phyloP scores from a whole-genome alignment of 23 red algal genomes.

The Cyanidioschyzon merolae region DNA sequence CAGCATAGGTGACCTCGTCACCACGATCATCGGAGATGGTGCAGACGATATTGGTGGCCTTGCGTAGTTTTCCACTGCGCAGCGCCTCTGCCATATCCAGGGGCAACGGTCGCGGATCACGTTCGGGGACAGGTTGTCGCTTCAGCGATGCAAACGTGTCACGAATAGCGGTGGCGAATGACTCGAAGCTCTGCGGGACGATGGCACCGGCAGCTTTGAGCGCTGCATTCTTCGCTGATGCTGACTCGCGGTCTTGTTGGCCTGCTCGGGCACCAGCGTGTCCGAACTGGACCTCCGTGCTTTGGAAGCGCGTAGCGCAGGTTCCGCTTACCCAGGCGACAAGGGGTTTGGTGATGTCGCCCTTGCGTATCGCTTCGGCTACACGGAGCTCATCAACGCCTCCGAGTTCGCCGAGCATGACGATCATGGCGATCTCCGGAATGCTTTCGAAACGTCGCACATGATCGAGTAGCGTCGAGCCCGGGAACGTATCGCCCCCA shows the following conservation, averaged over 20 bases:
- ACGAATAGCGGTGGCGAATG: slow-evolving; percentile 41
- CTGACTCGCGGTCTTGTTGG: slow-evolving; percentile 33
- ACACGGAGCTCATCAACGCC: slow-evolving; percentile 86
- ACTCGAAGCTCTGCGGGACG: slow-evolving; percentile 71
- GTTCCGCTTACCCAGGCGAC: slow-evolving; percentile 95
- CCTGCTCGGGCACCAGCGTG: slow-evolving; percentile 89
- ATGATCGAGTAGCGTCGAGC: slow-evolving; percentile 74
- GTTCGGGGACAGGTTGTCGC: slow-evolving; percentile 32
- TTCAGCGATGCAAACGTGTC: slow-evolving; percentile 43
- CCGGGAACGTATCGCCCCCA: slow-evolving; percentile 91
- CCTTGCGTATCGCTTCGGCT: slow-evolving; percentile 45
- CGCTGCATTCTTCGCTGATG: slow-evolving; percentile 62
- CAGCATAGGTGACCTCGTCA: slow-evolving; percentile 80
- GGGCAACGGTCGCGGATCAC: slow-evolving; percentile 66
- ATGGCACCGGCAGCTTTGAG: slow-evolving; percentile 57
- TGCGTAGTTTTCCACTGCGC: slow-evolving; percentile 68
- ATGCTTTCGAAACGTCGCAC: slow-evolving; percentile 73
- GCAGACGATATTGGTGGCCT: slow-evolving; percentile 95
- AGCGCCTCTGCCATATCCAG: slow-evolving; percentile 67
- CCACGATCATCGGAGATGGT: slow-evolving; percentile 89
- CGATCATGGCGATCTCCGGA: slow-evolving; percentile 67
- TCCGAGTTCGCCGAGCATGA: slow-evolving; percentile 91
- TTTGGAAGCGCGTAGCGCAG: slow-evolving; percentile 89
- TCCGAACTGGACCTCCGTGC: slow-evolving; percentile 95
- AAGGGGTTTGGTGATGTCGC: slow-evolving; percentile 73